Evolutionary conservation across 805 yeast species (phyloP).

Genomic region (Sungouiella thailandica): DNA sequence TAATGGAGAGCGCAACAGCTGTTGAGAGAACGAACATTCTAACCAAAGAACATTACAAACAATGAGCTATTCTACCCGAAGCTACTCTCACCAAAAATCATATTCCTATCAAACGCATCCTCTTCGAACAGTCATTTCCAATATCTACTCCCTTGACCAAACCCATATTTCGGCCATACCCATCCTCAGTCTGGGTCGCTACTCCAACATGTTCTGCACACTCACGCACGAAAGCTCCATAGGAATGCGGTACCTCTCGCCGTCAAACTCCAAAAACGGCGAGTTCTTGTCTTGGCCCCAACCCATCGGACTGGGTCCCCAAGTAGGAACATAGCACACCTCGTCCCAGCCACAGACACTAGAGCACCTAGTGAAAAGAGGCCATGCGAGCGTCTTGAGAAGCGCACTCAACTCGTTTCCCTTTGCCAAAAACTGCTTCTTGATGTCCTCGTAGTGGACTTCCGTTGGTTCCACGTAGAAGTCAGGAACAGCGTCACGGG

Average conservation of each 20-base stretch:
- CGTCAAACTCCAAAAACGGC: conserved; percentile 11
- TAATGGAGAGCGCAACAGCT: too few species aligned
- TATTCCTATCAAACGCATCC: too few species aligned
- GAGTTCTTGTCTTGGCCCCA: conserved; percentile 22
- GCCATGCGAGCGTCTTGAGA: conserved; percentile 35
- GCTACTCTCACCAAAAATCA: too few species aligned
- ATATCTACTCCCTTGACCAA: too few species aligned
- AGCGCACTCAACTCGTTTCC: conserved; percentile 13
- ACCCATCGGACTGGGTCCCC: conserved; percentile 37
- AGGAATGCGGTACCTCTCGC: conserved; percentile 10
- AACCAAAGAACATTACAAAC: too few species aligned
- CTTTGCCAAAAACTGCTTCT: conserved; percentile 1
- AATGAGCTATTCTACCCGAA: too few species aligned
- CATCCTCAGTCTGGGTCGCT: too few species aligned
- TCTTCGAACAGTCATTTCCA: too few species aligned
- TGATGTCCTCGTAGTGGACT: conserved; percentile 2
- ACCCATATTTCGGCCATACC: too few species aligned
- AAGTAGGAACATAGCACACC: conserved; percentile 53
- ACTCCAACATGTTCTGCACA: conserved; percentile 8
- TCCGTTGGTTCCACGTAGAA: conserved; percentile 10
- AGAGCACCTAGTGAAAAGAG: conserved; percentile 38
- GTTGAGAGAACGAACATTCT: too few species aligned
- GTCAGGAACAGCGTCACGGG: conserved; percentile 21
- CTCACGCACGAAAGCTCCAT: conserved; percentile 14
- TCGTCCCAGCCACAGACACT: conserved; percentile 41